These are phyloP conservation scores for Cucurbita moschata DNA, from an alignment of 306 rosid genomes.

Conservation along the genomic window DNA sequence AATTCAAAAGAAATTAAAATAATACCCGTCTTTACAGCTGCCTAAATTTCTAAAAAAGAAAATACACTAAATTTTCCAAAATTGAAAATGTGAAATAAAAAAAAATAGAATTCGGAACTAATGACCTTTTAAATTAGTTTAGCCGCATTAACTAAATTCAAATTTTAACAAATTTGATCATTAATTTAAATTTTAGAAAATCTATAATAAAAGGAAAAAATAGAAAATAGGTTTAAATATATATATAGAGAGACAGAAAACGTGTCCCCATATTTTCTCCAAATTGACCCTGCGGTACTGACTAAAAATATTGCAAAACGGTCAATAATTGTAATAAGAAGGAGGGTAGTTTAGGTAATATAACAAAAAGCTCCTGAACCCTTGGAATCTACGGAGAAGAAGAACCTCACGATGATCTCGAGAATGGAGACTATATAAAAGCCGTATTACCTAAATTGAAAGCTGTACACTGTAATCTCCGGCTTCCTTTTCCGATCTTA, in stretches of 20 bases:
- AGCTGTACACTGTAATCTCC: neutral
- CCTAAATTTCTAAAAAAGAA: no score
- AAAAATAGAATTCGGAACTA: no score
- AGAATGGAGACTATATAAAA: neutral
- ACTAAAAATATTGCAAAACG: neutral
- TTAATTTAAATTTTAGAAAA: neutral
- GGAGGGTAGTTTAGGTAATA: slow-evolving; percentile 4
- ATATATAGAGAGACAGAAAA: neutral
- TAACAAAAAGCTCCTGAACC: neutral
- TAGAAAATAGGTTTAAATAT: neutral
- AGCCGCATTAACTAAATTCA: neutral
- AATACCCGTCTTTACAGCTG: no score
- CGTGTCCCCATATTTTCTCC: neutral
- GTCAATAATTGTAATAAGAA: neutral
- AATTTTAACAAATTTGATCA: neutral
- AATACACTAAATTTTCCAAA: no score
- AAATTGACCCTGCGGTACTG: neutral
- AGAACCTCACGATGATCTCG: neutral
- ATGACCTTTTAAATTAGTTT: neutral
- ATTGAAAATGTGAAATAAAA: no score
- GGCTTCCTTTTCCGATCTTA: neutral
- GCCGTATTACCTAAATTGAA: neutral
- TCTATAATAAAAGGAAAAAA: neutral
- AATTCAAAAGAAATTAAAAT: no score
- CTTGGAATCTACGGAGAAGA: neutral